These are phyloP conservation scores for Auriscalpium microsporum DNA, from an alignment of 768 basidiomycete genomes.

Conservation along the genomic window DNA sequence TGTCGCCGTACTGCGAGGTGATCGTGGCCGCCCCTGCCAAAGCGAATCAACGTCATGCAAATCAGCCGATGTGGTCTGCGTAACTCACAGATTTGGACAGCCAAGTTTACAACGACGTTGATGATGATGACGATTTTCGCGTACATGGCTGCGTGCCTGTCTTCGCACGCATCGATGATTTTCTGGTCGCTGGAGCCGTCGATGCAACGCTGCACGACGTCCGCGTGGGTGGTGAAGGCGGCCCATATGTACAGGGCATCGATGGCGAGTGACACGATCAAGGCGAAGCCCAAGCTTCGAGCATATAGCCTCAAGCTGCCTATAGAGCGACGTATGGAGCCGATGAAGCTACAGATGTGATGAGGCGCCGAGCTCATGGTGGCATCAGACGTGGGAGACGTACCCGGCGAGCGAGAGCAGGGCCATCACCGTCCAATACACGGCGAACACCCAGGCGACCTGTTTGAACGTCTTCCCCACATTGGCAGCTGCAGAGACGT, in stretches of 20 bases:
- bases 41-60: not conserved
- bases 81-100: constrained; percentile 8
- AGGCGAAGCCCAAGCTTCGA: constrained; percentile 1
- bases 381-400: not conserved
- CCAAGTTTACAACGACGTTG: not conserved
- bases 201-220: constrained; percentile 6
- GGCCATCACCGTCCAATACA: constrained; percentile 1
- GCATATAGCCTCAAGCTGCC: constrained; percentile 6
- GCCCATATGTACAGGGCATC: not conserved
- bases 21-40: constrained; percentile 9
- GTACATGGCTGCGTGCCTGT: not conserved
- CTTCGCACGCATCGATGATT: not conserved
- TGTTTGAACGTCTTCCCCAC: not conserved
- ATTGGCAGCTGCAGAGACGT: not conserved
- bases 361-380: not conserved
- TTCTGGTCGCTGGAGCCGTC: constrained; percentile 4
- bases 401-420: constrained; percentile 9
- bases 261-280: constrained; percentile 2
- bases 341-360: constrained; percentile 1
- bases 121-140: not conserved
- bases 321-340: constrained; percentile 8
- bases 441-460: not conserved
- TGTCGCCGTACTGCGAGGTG: constrained; percentile 4
- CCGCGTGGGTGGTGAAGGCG: constrained; percentile 2
- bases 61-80: not conserved